These are phyloP conservation scores for Capillidium heterosporum DNA, from an alignment of 371 early-diverging fungal species.

Conservation along the genomic window DNA sequence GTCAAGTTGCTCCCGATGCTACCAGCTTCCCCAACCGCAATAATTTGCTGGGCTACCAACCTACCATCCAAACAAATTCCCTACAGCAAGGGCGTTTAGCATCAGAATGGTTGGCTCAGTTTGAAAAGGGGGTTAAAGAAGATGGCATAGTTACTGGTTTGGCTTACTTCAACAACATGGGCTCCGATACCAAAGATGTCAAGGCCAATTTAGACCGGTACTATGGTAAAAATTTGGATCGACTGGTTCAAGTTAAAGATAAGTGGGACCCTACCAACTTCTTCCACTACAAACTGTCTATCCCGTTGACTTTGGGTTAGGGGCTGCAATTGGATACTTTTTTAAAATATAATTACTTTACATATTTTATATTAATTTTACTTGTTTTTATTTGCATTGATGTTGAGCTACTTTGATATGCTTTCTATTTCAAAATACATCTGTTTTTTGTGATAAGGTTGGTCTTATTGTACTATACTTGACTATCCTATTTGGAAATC, in stretches of 20 bases:
- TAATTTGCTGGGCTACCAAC: neutral
- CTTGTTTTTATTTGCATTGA: no score
- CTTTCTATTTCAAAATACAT: no score
- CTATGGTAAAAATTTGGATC: slow-evolving; percentile 18
- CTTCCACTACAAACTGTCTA: slow-evolving; percentile 11
- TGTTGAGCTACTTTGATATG: no score
- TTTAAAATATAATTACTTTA: no score
- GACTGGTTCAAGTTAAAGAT: slow-evolving; percentile 16
- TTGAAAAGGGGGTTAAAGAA: neutral
- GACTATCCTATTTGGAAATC: no score
- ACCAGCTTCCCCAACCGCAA: neutral
- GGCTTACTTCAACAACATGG: neutral
- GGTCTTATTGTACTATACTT: no score
- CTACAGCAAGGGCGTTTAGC: neutral
- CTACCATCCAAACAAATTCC: neutral
- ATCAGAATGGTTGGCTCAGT: neutral
- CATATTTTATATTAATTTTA: no score
- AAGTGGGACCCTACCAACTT: slow-evolving; percentile 19
- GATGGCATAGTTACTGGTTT: neutral
- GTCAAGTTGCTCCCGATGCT: neutral
- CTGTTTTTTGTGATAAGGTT: no score
- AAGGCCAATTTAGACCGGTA: neutral
- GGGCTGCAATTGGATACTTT: no score
- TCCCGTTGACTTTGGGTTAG: no score
- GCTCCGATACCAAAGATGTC: neutral